Percentiles rank a stretch among this genome's conserved stretches.
Evolutionary conservation across 441 rosid species (phyloP).

Genomic region (Eutrema salsugineum): DNA sequence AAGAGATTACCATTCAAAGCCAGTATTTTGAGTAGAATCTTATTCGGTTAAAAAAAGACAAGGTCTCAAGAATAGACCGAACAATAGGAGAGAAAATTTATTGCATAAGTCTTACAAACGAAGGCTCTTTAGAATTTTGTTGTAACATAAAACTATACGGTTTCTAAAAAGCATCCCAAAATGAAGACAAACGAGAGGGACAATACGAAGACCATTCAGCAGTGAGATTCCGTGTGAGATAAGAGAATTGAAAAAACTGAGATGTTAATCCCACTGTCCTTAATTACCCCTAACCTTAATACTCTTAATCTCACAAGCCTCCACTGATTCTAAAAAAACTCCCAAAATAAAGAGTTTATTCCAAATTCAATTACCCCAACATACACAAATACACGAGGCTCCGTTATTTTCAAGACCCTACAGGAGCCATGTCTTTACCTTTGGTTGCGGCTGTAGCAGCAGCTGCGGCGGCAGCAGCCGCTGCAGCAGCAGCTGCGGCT

Average conservation of each 20-base stretch:
- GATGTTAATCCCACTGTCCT: conserved; percentile 16
- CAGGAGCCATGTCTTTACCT: conserved; percentile 76
- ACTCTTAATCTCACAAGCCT: conserved; percentile 4
- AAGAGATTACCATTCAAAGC: too few species aligned
- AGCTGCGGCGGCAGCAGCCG: conserved; percentile 32
- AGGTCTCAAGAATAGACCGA: not conserved
- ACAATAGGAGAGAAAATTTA: not conserved
- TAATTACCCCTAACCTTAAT: conserved; percentile 11
- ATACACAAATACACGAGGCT: conserved; percentile 32
- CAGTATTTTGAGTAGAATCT: too few species aligned
- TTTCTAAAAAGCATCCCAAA: not conserved
- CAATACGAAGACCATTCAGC: not conserved
- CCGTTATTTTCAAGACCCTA: conserved; percentile 62
- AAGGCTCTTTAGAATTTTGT: conserved; percentile 5
- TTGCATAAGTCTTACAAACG: conserved; percentile 2
- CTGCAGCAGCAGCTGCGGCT: conserved; percentile 50
- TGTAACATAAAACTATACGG: conserved; percentile 7
- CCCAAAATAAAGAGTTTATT: conserved; percentile 20
- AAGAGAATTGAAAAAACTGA: not conserved
- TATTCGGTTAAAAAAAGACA: not conserved
- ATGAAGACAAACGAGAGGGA: conserved; percentile 1
- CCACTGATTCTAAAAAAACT: conserved; percentile 22
- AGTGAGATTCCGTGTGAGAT: conserved; percentile 9
- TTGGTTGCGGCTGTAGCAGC: conserved; percentile 77
- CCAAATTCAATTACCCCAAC: conserved; percentile 21